These are phyloP conservation scores for Pichia gijzeniarum DNA, from an alignment of 805 yeast species.

Conservation along the genomic window DNA sequence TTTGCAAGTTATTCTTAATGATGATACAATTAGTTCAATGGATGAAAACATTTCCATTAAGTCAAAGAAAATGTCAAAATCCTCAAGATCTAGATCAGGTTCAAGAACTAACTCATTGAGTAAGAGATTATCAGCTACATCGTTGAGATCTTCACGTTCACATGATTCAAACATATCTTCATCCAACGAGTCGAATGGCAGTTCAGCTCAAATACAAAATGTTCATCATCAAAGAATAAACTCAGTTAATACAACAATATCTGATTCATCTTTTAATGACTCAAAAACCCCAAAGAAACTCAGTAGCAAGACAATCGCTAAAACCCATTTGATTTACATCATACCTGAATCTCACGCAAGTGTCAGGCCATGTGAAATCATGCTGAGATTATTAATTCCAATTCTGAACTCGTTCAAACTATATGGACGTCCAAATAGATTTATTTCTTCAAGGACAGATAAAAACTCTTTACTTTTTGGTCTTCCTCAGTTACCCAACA, in stretches of 20 bases:
- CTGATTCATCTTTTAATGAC: slow-evolving; percentile 21
- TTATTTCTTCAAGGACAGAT: slow-evolving; percentile 52
- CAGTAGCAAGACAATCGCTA: slow-evolving; percentile 19
- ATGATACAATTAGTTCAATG: slow-evolving; percentile 22
- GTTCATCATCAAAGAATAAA: slow-evolving; percentile 19
- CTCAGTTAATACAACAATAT: slow-evolving; percentile 23
- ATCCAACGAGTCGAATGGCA: not conserved
- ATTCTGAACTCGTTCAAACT: slow-evolving; percentile 62
- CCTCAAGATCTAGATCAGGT: slow-evolving; percentile 4
- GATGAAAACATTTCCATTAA: slow-evolving; percentile 6
- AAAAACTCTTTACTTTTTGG: slow-evolving; percentile 57
- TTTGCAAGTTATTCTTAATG: slow-evolving; percentile 11
- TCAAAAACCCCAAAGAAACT: slow-evolving; percentile 21
- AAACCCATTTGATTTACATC: slow-evolving; percentile 27
- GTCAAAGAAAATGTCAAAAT: slow-evolving; percentile 10
- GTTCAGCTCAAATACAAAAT: slow-evolving; percentile 3
- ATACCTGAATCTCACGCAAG: slow-evolving; percentile 72
- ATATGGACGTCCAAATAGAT: slow-evolving; percentile 67
- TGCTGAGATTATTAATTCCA: slow-evolving; percentile 64
- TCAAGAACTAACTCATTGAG: slow-evolving; percentile 14
- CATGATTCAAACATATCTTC: slow-evolving; percentile 12
- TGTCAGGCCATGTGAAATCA: slow-evolving; percentile 64
- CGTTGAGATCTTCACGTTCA: slow-evolving; percentile 18
- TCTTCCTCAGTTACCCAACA: slow-evolving; percentile 66
- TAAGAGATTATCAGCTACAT: slow-evolving; percentile 26